These are phyloP conservation scores for Lodderomyces theae DNA, from an alignment of 1,139 yeast genomes.

Conservation along the genomic window DNA sequence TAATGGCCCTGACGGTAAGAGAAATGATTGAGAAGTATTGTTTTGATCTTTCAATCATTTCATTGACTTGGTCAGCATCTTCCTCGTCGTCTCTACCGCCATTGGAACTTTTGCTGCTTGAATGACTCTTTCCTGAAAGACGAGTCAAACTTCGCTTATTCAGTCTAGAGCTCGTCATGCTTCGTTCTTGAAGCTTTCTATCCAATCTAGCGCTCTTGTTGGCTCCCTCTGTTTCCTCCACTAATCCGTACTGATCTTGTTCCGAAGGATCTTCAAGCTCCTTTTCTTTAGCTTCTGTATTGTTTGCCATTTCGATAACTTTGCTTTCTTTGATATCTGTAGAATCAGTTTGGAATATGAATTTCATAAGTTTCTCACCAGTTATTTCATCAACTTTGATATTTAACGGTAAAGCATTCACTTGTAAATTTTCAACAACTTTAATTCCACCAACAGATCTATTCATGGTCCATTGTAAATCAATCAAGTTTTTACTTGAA, in stretches of 20 bases:
- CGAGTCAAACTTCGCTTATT: conserved; percentile 6
- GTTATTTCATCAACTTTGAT: conserved; percentile 60
- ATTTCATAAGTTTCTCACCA: conserved; percentile 53
- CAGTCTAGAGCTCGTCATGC: conserved; percentile 3
- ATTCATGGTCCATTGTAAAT: conserved; percentile 61
- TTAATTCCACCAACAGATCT: conserved; percentile 68
- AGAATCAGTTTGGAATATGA: conserved; percentile 49
- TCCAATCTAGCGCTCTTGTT: conserved; percentile 14
- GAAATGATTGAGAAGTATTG: conserved; percentile 54
- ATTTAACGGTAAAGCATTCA: conserved; percentile 53
- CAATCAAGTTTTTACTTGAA: conserved; percentile 30
- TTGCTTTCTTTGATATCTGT: conserved; percentile 29
- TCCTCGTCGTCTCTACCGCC: conserved; percentile 9
- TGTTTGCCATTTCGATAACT: conserved; percentile 18
- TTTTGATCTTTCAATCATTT: conserved; percentile 60
- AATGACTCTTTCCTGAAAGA: conserved; percentile 1
- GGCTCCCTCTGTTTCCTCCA: conserved; percentile 16
- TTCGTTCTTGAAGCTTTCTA: conserved; percentile 6
- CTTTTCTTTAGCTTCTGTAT: conserved; percentile 8
- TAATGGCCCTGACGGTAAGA: conserved; percentile 45
- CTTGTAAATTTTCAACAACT: conserved; percentile 52
- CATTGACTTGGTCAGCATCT: conserved; percentile 37
- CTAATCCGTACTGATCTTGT: conserved; percentile 16
- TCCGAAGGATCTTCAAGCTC: conserved; percentile 12
- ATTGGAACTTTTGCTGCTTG: neutral